Base-by-base conservation (phyloP, 495 filamentous ascomycete genomes). In the Ascodesmis nigricans region DNA sequence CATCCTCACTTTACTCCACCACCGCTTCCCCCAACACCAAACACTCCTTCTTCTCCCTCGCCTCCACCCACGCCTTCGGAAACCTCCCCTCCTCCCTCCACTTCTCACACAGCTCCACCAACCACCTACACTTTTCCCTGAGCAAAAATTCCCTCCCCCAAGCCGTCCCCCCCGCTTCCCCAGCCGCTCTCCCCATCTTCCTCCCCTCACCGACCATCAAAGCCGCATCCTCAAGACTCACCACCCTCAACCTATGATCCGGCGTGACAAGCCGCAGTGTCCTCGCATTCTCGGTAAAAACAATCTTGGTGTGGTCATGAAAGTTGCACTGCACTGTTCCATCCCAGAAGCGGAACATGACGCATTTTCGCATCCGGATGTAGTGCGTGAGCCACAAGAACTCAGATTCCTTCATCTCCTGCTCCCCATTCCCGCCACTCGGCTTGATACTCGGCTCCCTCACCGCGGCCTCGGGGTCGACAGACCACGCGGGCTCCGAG, bases 251-350 rank as follows among this genome's bases (percentile, higher is more conserved):
- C 15, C 41, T 33, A 10, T 49, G 47, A 15, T 48, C 33, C 14
- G 45, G 49, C 1, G 45, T 49, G 26, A 50, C 44, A 33, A 50
- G 32, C 11, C 45, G 31, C 13, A 50, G 5, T 11, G 47, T 50
- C 13, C 47, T 37, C 1, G 35, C 47, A 18, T 33, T 13, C 5
- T 45, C 38, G n/a, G 41, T 38, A 23, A 50, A 37, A n/a, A 50
- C 45, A 4, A 50, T 23, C 53, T 97, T 97, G 19, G 87, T 93
- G 52, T 97, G 87, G 43, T 97, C 87, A 4, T 84, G 82, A 57
- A 93, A 97, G 55, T 97, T 93, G 57, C 92, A 78, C 67, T 28
- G 31, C 5, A 92, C 71, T 43, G 78, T 72, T 1, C 82, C 82
- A 52, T 92, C 79, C 21, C 65, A 66, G 39, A 91, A 92, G 17